Evolutionary conservation across 1,139 yeast genomes (phyloP).

Genomic region (Blastobotrys raffinosifermentans): DNA sequence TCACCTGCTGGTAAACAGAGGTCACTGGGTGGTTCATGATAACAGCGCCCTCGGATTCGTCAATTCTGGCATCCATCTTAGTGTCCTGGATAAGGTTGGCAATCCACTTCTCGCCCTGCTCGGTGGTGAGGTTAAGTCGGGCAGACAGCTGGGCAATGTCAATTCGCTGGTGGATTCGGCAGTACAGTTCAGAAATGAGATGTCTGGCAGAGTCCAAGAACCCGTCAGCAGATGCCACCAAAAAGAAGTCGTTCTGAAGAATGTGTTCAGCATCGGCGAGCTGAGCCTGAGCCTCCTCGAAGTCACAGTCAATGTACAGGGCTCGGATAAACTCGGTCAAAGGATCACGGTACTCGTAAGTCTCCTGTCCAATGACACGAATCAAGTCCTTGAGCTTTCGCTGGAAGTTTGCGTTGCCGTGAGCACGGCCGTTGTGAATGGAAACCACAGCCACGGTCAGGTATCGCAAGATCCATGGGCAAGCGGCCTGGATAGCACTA

Average conservation of each 20-base stretch:
- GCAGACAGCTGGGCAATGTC: conserved; percentile 40
- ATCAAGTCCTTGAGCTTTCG: conserved; percentile 52
- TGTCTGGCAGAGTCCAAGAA: conserved; percentile 45
- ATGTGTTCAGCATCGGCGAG: conserved; percentile 43
- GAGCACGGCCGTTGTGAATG: conserved; percentile 32
- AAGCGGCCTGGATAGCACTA: conserved; percentile 58
- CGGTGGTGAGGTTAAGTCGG: conserved; percentile 39
- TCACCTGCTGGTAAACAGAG: conserved; percentile 50
- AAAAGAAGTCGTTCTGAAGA: conserved; percentile 50
- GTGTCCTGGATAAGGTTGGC: conserved; percentile 44
- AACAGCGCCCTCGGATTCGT: conserved; percentile 43
- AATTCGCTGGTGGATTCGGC: conserved; percentile 48
- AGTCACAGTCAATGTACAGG: conserved; percentile 51
- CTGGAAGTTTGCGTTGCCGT: conserved; percentile 36
- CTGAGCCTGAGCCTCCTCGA: conserved; percentile 44
- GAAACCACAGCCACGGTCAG: conserved; percentile 52
- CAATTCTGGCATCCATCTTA: conserved; percentile 46
- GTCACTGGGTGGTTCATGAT: conserved; percentile 43
- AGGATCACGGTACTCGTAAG: conserved; percentile 57
- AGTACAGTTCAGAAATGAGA: conserved; percentile 47
- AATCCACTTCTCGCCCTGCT: conserved; percentile 47
- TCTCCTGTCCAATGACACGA: conserved; percentile 51
- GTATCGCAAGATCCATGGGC: conserved; percentile 62
- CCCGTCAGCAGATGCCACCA: conserved; percentile 38
- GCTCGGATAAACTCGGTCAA: conserved; percentile 50